phyloP scores from a whole-genome alignment of 352 stramenopile genomes.

The Bremia lactucae region DNA sequence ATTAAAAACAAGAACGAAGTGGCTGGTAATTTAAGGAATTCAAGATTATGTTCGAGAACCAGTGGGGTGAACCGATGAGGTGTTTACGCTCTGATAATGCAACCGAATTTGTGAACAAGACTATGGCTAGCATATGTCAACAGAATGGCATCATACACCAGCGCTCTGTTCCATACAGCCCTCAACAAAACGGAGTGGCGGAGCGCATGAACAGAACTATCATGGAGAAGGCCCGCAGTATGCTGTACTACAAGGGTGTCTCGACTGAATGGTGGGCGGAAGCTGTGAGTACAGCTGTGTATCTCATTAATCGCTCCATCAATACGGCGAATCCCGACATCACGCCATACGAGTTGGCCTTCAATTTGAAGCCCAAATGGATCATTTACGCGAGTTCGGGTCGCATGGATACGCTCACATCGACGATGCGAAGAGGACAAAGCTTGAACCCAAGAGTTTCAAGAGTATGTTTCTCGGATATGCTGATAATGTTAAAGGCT shows the following conservation, averaged over 20 bases:
- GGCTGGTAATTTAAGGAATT: not conserved
- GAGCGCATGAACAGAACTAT: not conserved
- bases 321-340: not conserved
- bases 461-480: slow-evolving; percentile 3
- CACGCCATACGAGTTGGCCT: not conserved
- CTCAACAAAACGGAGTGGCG: not conserved
- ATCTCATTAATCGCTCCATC: not conserved
- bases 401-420: not conserved
- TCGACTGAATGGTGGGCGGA: not conserved
- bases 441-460: slow-evolving; percentile 2
- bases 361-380: not conserved
- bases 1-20: not conserved
- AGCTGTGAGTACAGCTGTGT: not conserved
- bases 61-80: not conserved
- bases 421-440: slow-evolving; percentile 3
- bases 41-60: not conserved
- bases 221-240: not conserved
- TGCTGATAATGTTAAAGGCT: slow-evolving; percentile 3
- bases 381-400: not conserved
- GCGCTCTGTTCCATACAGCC: not conserved
- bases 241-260: not conserved
- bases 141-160: not conserved
- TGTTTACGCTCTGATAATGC: not conserved
- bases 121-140: not conserved
- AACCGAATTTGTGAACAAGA: not conserved